Base-by-base conservation (phyloP, 257 asterid species). In the Dorcoceras hygrometricum region DNA sequence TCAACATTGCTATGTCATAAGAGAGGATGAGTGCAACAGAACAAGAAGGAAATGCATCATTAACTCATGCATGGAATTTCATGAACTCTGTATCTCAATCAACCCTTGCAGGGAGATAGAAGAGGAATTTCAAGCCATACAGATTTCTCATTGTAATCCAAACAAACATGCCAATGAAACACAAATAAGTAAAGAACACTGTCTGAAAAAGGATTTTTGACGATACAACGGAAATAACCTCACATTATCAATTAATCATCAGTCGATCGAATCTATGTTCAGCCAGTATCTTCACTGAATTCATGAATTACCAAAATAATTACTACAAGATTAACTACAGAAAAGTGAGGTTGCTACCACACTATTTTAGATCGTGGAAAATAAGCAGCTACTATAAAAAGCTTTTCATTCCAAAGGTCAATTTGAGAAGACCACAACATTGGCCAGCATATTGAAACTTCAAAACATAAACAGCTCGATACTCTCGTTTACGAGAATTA, bases 391-490 rank as follows among this genome's bases (percentile, higher is more conserved):
- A 27, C 46, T 48, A 50, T 8, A 25, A 63, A 46, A 46, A 57
- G 16, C 10, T 59, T 29, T 66, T 31, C 64, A 43, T 43, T 50
- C 32, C 61, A 59, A 63, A 66, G 64, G 46, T 43, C 54, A 29
- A 24, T 59, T 64, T 24, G 62, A 63, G 71, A 19, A 64, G 28
- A 39, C 43, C 4, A 31, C 22, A 7, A 16, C 48, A 43, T 48
- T 62, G 55, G 46, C 23, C 67, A 59, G n/a, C 26, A 59, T 23
- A 23, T 14, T 55, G 50, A 62, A 31, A 53, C 11, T 27, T 46
- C 36, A 51, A 26, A 59, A n/a, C 16, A 31, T 71, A 51, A n/a
- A 58, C 70, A 43, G 59, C 65, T 48, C 43, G 46, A 29, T 25
- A 26, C n/a, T 27, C 26, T 19, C 34, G 51, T 11, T 48, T 22